Conservation (phyloP, 202 grass and related monocot species). For the Schoenoplectus triqueter region DNA sequence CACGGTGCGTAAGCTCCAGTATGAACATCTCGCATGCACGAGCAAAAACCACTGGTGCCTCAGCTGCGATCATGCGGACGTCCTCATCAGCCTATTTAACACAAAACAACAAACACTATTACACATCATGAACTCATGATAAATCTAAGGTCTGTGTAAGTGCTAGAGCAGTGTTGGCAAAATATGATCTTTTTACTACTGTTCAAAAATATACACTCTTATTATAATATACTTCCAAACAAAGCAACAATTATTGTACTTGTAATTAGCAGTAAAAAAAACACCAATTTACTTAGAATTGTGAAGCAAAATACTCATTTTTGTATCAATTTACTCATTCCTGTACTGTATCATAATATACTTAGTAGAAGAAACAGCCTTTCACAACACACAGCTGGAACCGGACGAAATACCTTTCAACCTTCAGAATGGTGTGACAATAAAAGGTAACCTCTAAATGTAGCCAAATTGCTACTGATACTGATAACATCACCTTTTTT, state of each 20-base stretch:
- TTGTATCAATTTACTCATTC: neutral
- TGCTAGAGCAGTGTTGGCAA: neutral
- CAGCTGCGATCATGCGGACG: conserved; percentile 86
- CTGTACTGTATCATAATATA: neutral
- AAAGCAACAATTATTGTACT: neutral
- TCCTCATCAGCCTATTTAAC: conserved; percentile 64
- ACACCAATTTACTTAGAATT: neutral
- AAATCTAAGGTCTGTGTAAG: neutral
- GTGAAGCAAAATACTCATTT: neutral
- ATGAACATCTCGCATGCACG: conserved; percentile 96
- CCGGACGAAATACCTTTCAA: neutral
- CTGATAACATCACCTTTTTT: neutral
- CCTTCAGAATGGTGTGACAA: neutral
- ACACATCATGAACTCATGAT: neutral
- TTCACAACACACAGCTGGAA: neutral
- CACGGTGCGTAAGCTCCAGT: conserved; percentile 83
- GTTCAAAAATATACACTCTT: neutral
- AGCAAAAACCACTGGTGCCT: conserved; percentile 83
- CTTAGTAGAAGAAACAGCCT: neutral
- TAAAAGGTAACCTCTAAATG: neutral
- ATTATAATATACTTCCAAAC: neutral
- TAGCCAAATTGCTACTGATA: neutral
- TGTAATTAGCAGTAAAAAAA: neutral
- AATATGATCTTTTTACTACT: neutral
- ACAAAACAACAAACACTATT: neutral